Evolutionary conservation across 2,329 filamentous ascomycete genomes (phyloP), one percentile per base, ranked within the genome.

Genomic region (Penicillium psychrosexuale): DNA sequence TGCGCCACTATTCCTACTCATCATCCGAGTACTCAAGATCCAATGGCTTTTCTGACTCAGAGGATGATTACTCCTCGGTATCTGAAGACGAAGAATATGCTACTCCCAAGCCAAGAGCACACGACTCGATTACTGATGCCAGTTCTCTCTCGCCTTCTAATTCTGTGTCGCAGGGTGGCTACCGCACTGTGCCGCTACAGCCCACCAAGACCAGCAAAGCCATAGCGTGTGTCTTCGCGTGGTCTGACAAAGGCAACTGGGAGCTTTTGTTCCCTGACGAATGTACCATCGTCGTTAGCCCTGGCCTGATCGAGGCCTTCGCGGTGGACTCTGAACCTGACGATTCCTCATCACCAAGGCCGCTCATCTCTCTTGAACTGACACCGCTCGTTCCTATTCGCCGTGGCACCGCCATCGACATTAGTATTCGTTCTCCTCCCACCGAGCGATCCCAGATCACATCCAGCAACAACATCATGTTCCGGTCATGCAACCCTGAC

Each of bases 351-450:
- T 61, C 61, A 5, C 62, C 62, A 28, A 63, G 77, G 53, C 84
- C 84, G 31, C 73, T 87, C 31, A 73, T 87, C 56, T 89, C 88
- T 6, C 83, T 97, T 33, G 91, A 96, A 67, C 84, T 99, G 39
- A 97, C 93, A 0, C 94, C 94, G 0, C 79, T 96, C 36, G 93
- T 97, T 8, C 88, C 92, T 62, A 86, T 97, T 58, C 85, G 93
- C 59, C 88, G 93, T 66, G 94, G 92, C 65, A 99, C 91, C 22
- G 90, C 89, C 3, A 84, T 99, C 31, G 94, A 99, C 70, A 90
- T 99, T 51, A 94, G 95, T 61, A 90, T 99, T 61, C 88, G 91
- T 47, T 97, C 93, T 7, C 90, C 90, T 1, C 88, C 92, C 27
- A 88, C 89, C 7, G 70, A 80, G 33, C 84, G 89, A 59, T 91